Evolutionary conservation across 768 basidiomycete genomes (phyloP), one percentile per base, ranked within the genome.

Genomic region (Chalciporus chontae): DNA sequence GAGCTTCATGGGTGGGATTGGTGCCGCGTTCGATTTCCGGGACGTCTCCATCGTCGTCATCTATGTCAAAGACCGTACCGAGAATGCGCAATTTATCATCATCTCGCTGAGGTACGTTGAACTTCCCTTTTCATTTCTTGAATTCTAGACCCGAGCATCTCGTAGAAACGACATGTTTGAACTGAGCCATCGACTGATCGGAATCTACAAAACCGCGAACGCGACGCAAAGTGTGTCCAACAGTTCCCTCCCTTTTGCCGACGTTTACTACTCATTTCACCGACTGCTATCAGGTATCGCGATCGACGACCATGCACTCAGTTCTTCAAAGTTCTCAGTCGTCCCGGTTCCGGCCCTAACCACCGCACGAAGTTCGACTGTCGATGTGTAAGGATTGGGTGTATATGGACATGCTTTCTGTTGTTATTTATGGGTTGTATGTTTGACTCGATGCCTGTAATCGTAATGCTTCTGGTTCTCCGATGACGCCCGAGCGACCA

Each of bases 11-110:
- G 94, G 95, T 69, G 94, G 95, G 74, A 94, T 94, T 55, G 93
- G 95, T 59, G 90, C 93, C 1, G 90, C 90, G 0, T 77, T 99
- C 14, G 95, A 99, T 67, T 98, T 98, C 79, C 79, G 94, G 38
- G 98, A 98, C 62, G 96, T 99, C 24, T 95, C 92, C 23, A 99
- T 98, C 59, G 91, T 98, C 9, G 94, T 94, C 8, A 96, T 97
- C 67, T 98, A 98, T 59, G 97, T 99, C 76, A 95, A 94, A 65
- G 90, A 93, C 55, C 79, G 92, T 40, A 96, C 94, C 4, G 94
- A 95, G 77, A 94, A 95, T 53, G 94, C 94, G 0, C 95, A 97
- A 64, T 96, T 96, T 64, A 95, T 97, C 69, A 94, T 98, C 63
- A 98, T 99, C 60, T 97, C 94, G 1, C 75, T 98, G n/a, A 81